Conservation (phyloP, 495 filamentous ascomycete genomes). For the Pseudoneurospora amorphoporcata region DNA sequence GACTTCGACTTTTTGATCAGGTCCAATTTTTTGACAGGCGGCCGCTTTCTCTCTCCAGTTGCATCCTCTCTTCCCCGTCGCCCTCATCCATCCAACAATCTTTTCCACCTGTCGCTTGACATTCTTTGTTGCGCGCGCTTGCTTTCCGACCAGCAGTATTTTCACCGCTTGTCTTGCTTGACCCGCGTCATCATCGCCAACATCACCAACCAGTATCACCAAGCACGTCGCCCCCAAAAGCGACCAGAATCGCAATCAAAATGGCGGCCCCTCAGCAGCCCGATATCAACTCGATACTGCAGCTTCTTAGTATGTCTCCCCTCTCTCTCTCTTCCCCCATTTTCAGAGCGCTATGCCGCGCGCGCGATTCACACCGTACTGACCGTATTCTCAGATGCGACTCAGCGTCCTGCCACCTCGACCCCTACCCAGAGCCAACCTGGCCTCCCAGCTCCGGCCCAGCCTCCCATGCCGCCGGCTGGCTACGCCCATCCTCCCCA, state of each 20-base stretch:
- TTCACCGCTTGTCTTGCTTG: neutral
- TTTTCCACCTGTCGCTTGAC: neutral
- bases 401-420: constrained; percentile 21
- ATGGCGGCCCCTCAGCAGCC: constrained; percentile 19
- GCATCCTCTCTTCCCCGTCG: neutral
- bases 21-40: neutral
- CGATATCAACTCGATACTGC: constrained; percentile 23
- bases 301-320: constrained; percentile 6
- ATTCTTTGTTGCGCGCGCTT: neutral
- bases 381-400: constrained; percentile 8
- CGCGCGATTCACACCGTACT: neutral
- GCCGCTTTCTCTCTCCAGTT: neutral
- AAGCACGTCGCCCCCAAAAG: neutral
- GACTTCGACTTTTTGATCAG: neutral
- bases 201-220: neutral
- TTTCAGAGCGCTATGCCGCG: neutral
- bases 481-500: constrained; percentile 17
- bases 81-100: neutral
- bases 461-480: constrained; percentile 4
- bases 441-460: constrained; percentile 22
- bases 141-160: neutral
- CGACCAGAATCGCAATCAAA: neutral
- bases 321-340: neutral
- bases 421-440: constrained; percentile 37
- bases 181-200: neutral